Evolutionary conservation across 2,329 filamentous ascomycete species (phyloP).

Genomic region (Xylaria sp.): DNA sequence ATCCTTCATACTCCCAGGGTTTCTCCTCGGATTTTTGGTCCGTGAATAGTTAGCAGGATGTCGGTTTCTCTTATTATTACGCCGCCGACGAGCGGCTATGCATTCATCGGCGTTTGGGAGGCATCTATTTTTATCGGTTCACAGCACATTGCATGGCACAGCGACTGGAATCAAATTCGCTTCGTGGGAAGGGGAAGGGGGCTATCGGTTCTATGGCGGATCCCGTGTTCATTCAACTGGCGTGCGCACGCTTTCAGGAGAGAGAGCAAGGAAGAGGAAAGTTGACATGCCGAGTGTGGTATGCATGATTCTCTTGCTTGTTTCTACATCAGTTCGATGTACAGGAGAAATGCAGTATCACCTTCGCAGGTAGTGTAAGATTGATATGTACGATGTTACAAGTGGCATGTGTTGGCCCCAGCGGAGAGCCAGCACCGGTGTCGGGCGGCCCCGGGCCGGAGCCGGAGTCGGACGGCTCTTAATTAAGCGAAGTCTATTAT

Average conservation of each 20-base stretch:
- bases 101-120: constrained; percentile 34
- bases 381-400: constrained; percentile 26
- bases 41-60: neutral
- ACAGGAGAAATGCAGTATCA: neutral
- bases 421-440: neutral
- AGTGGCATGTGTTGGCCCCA: constrained; percentile 7
- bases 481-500: constrained; percentile 8
- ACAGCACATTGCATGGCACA: constrained; percentile 21
- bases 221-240: constrained; percentile 7
- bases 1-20: neutral
- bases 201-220: neutral
- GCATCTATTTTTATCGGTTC: constrained; percentile 19
- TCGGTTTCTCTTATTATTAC: neutral
- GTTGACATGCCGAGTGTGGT: neutral
- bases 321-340: neutral
- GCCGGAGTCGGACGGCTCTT: neutral
- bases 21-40: neutral
- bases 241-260: neutral
- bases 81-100: constrained; percentile 17
- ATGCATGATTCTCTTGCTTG: constrained; percentile 4
- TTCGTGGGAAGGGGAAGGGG: neutral
- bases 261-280: neutral
- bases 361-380: constrained; percentile 26
- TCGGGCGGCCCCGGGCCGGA: neutral
- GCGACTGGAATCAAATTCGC: constrained; percentile 18